Evolutionary conservation across 2,329 filamentous ascomycete species (phyloP).

Genomic region (Akanthomyces muscarius): DNA sequence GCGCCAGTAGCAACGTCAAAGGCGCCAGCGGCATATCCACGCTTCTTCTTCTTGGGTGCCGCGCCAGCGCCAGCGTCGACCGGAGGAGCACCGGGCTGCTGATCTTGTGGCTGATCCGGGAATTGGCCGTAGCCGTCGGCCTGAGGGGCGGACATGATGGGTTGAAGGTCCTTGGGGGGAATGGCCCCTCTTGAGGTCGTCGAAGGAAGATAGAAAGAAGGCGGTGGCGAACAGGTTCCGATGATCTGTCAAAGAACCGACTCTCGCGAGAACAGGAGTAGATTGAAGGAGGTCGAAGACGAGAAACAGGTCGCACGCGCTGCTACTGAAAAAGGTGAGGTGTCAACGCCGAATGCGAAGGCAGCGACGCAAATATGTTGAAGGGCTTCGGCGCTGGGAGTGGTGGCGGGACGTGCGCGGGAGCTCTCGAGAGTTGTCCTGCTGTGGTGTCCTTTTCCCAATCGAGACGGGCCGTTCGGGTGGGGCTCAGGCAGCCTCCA

Average conservation of each 20-base stretch:
- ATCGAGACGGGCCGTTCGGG: constrained; percentile 5
- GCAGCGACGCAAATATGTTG: constrained; percentile 10
- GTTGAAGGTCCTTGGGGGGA: constrained; percentile 2
- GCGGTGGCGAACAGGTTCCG: constrained; percentile 21
- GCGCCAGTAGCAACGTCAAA: constrained; percentile 89
- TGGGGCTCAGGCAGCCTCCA: constrained; percentile 9
- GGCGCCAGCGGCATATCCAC: constrained; percentile 88
- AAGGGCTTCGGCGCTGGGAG: constrained; percentile 13
- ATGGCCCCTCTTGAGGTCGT: constrained; percentile 15
- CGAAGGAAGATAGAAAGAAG: constrained; percentile 24
- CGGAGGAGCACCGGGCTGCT: constrained; percentile 34
- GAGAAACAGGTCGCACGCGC: neutral
- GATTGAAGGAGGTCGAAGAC: neutral
- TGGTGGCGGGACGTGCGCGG: constrained; percentile 16
- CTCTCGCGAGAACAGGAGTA: constrained; percentile 8
- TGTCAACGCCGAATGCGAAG: constrained; percentile 14
- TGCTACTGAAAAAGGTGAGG: neutral
- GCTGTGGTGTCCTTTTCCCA: constrained; percentile 19
- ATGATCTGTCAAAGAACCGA: constrained; percentile 8
- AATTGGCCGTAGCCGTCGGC: constrained; percentile 52
- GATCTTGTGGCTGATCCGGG: constrained; percentile 38
- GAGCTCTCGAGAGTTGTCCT: constrained; percentile 15
- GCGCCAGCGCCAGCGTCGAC: constrained; percentile 34
- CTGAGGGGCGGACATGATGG: constrained; percentile 55
- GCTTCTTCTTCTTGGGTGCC: constrained; percentile 75